Percentiles rank a stretch among this genome's conserved stretches.
Evolutionary conservation across 1,284 basidiomycete species (phyloP).

Genomic region (Meira miltonrushii): DNA sequence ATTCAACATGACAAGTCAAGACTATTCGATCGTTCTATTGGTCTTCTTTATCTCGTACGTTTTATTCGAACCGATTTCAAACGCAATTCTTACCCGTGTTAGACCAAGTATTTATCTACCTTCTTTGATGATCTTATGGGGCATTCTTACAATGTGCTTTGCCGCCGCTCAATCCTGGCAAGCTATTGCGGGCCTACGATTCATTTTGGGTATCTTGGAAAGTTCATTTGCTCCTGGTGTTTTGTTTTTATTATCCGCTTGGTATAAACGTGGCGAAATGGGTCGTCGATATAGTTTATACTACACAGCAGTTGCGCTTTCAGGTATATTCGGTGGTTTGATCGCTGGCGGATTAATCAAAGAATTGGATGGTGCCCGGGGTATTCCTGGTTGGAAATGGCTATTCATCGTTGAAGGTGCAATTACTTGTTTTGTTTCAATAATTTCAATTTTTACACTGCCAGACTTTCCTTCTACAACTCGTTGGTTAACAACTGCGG

Average conservation of each 20-base stretch:
- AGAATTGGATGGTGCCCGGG: conserved; percentile 7
- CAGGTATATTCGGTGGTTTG: conserved; percentile 19
- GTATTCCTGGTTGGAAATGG: conserved; percentile 20
- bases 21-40: conserved; percentile 19
- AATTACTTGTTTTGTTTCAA: conserved; percentile 16
- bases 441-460: conserved; percentile 16
- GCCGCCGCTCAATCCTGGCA: conserved; percentile 14
- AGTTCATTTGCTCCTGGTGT: conserved; percentile 33
- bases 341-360: conserved; percentile 13
- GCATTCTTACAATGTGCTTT: conserved; percentile 23
- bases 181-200: conserved; percentile 15
- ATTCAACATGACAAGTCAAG: conserved; percentile 17
- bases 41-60: conserved; percentile 25
- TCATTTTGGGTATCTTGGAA: conserved; percentile 20
- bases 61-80: conserved; percentile 25
- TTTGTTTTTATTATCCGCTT: conserved; percentile 47
- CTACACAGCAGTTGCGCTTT: conserved; percentile 52
- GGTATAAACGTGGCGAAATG: conserved; percentile 55
- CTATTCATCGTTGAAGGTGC: conserved; percentile 25
- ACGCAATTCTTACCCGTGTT: conserved; percentile 22
- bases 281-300: conserved; percentile 55
- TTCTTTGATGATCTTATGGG: conserved; percentile 30
- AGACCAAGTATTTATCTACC: conserved; percentile 32
- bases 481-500: conserved; percentile 20
- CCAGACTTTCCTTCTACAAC: conserved; percentile 25